Evolutionary conservation across 805 yeast species (phyloP).

Genomic region (Lachancea cidri): DNA sequence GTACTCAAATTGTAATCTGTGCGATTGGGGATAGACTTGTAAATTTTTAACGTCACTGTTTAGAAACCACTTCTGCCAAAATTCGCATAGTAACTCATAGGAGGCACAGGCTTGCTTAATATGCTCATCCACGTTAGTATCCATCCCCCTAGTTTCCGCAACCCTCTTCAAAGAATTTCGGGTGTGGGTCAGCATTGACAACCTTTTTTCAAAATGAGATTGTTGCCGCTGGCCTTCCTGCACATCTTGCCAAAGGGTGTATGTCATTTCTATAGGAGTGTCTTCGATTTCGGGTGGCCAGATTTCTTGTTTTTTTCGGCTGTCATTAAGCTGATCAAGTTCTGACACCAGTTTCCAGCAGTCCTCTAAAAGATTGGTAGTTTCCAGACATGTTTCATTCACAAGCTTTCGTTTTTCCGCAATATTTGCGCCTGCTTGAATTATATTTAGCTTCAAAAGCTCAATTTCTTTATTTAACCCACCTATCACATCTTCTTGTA

Average conservation of each 20-base stretch:
- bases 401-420: constrained; percentile 19
- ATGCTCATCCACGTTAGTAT: background rate
- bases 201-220: constrained; percentile 5
- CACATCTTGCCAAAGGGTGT: constrained; percentile 12
- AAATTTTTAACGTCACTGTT: constrained; percentile 7
- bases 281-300: constrained; percentile 5
- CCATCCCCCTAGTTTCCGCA: background rate
- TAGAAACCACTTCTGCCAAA: constrained; percentile 12
- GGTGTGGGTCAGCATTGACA: constrained; percentile 9
- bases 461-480: constrained; percentile 19
- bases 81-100: constrained; percentile 5
- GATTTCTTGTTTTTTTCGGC: constrained; percentile 10
- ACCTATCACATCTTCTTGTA: constrained; percentile 17
- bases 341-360: constrained; percentile 21
- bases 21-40: constrained; percentile 20
- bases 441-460: constrained; percentile 16
- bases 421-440: constrained; percentile 12
- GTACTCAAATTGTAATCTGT: constrained; percentile 20
- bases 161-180: constrained; percentile 3
- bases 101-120: constrained; percentile 1
- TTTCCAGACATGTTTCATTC: constrained; percentile 21
- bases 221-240: background rate
- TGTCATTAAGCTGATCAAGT: constrained; percentile 9
- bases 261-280: constrained; percentile 9
- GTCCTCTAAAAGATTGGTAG: constrained; percentile 21